These are phyloP conservation scores for Microsporum ferrugineum DNA, from an alignment of 2,329 filamentous ascomycete genomes.

Conservation along the genomic window DNA sequence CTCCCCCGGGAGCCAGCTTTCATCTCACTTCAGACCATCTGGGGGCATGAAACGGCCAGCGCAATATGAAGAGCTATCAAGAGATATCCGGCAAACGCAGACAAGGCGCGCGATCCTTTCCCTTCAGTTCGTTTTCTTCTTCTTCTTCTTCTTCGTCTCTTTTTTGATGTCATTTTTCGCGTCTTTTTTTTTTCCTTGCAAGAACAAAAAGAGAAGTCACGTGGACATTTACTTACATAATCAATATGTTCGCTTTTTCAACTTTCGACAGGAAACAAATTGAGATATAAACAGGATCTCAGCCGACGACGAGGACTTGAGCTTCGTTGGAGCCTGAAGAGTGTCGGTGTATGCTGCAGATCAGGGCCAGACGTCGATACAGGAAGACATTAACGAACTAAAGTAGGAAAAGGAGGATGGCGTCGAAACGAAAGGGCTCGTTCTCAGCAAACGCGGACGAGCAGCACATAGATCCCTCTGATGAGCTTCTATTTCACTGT, in stretches of 20 bases:
- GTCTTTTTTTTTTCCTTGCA: not conserved
- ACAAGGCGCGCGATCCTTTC: not conserved
- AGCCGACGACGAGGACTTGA: too few relatives aligned
- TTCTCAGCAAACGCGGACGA: slow-evolving; percentile 45
- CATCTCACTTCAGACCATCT: not conserved
- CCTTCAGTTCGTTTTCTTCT: not conserved
- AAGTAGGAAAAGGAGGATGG: slow-evolving; percentile 47
- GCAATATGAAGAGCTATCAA: not conserved
- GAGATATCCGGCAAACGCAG: too few relatives aligned
- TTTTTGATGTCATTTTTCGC: not conserved
- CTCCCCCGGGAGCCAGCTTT: not conserved
- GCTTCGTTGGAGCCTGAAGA: not conserved
- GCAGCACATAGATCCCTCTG: slow-evolving; percentile 81
- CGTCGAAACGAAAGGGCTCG: slow-evolving; percentile 75
- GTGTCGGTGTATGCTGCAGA: not conserved
- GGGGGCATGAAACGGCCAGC: not conserved
- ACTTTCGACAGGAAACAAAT: too few relatives aligned
- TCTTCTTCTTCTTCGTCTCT: not conserved
- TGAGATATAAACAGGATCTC: too few relatives aligned
- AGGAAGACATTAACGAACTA: not conserved
- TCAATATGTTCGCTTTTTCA: not conserved
- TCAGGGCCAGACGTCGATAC: not conserved
- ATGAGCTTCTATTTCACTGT: slow-evolving; percentile 89
- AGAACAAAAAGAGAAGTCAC: not conserved
- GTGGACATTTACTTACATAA: not conserved